phyloP scores from a whole-genome alignment of 148 eudicot genomes.

The Silene conica region DNA sequence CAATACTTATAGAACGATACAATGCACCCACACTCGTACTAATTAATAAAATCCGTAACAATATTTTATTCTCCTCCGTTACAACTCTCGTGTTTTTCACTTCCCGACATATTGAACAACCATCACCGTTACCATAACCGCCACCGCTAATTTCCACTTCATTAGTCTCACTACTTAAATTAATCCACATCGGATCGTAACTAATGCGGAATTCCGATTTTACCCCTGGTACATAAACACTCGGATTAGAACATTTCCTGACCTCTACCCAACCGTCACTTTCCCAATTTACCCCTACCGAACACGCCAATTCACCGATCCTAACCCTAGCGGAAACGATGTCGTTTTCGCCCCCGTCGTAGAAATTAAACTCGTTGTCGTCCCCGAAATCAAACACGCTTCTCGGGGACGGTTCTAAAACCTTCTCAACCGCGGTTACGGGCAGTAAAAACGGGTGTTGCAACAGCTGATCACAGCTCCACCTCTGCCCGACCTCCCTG shows the following conservation, averaged over 20 bases:
- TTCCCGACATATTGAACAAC: constrained; percentile 9
- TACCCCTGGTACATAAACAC: not conserved
- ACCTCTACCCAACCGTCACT: constrained; percentile 66
- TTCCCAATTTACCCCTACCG: constrained; percentile 59
- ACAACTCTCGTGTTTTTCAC: not conserved
- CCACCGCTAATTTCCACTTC: constrained; percentile 12
- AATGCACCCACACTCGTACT: not conserved
- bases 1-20: constrained; percentile 11
- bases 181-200: constrained; percentile 12
- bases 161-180: not conserved
- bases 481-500: constrained; percentile 37
- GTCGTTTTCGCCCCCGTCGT: constrained; percentile 28
- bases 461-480: constrained; percentile 71
- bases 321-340: constrained; percentile 22
- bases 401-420: constrained; percentile 41
- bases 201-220: not conserved
- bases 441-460: constrained; percentile 55
- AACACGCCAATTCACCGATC: constrained; percentile 37
- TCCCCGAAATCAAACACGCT: constrained; percentile 50
- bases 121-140: constrained; percentile 13
- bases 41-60: not conserved
- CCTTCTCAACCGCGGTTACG: not conserved
- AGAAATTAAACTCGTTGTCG: constrained; percentile 18
- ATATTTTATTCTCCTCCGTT: not conserved
- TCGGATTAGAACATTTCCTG: constrained; percentile 16